These are phyloP conservation scores for Calamus simplicifolius DNA, from an alignment of 176 grass and related monocot species.

Conservation along the genomic window DNA sequence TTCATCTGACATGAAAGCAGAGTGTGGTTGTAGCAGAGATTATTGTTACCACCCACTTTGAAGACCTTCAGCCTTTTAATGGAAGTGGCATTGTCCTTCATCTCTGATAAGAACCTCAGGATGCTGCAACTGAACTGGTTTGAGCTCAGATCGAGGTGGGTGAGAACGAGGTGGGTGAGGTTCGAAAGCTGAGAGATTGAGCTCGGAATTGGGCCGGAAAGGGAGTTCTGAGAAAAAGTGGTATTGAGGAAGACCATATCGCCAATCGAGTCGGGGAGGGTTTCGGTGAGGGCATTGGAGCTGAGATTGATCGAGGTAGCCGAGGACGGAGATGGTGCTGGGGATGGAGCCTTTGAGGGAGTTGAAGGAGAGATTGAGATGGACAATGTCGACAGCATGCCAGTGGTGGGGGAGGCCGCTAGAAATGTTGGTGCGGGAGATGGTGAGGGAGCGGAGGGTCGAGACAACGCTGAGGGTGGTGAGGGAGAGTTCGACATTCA, in stretches of 20 bases:
- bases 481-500: slow-evolving; percentile 47
- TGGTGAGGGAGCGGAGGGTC: slow-evolving; percentile 41
- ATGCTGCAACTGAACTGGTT: slow-evolving; percentile 88
- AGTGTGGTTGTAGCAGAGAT: slow-evolving; percentile 90
- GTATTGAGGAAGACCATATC: slow-evolving; percentile 62
- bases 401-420: slow-evolving; percentile 75
- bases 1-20: slow-evolving; percentile 51
- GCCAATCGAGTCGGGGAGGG: slow-evolving; percentile 57
- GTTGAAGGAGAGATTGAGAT: slow-evolving; percentile 80
- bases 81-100: slow-evolving; percentile 55
- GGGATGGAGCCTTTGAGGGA: slow-evolving; percentile 62
- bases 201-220: slow-evolving; percentile 59
- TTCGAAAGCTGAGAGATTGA: slow-evolving; percentile 62
- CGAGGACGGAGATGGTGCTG: slow-evolving; percentile 54
- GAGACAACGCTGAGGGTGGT: slow-evolving; percentile 55
- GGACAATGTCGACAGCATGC: slow-evolving; percentile 69
- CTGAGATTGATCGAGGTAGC: slow-evolving; percentile 70
- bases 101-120: slow-evolving; percentile 42
- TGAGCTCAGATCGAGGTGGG: slow-evolving; percentile 74
- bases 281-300: slow-evolving; percentile 61
- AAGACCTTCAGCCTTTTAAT: slow-evolving; percentile 46
- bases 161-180: too few relatives aligned
- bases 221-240: slow-evolving; percentile 61
- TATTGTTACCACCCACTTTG: slow-evolving; percentile 60
- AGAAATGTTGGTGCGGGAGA: slow-evolving; percentile 70